phyloP scores from a whole-genome alignment of 495 filamentous ascomycete species.

The Trypethelium eluteriae region DNA sequence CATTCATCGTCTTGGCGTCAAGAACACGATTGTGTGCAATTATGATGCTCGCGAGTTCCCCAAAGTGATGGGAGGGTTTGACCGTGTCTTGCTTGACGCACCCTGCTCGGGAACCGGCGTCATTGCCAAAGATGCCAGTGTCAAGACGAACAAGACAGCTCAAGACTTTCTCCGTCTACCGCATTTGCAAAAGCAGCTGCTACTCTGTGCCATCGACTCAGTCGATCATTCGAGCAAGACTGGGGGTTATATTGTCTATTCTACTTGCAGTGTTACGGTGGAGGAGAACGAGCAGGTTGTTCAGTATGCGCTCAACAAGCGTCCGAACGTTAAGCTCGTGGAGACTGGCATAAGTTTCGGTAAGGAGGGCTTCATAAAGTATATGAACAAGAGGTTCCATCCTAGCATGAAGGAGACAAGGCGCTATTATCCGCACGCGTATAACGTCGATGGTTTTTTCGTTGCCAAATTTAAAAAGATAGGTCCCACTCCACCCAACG shows the following conservation, averaged over 20 bases:
- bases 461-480: slow-evolving; percentile 95
- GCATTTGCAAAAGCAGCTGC: slow-evolving; percentile 86
- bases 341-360: slow-evolving; percentile 91
- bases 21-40: slow-evolving; percentile 91
- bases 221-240: slow-evolving; percentile 79
- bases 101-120: slow-evolving; percentile 80
- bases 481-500: slow-evolving; percentile 56
- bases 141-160: slow-evolving; percentile 96
- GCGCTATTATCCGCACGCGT: slow-evolving; percentile 86
- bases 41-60: slow-evolving; percentile 91
- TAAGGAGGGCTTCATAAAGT: slow-evolving; percentile 78
- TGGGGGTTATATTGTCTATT: slow-evolving; percentile 91
- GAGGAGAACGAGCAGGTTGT: slow-evolving; percentile 94
- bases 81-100: slow-evolving; percentile 72
- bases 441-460: slow-evolving; percentile 98
- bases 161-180: slow-evolving; percentile 86
- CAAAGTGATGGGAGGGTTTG: slow-evolving; percentile 88
- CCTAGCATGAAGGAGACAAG: slow-evolving; percentile 75
- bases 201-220: slow-evolving; percentile 89
- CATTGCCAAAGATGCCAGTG: slow-evolving; percentile 86
- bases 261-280: slow-evolving; percentile 83
- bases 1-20: slow-evolving; percentile 86
- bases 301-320: slow-evolving; percentile 79
- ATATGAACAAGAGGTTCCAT: slow-evolving; percentile 83
- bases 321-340: slow-evolving; percentile 88